Evolutionary conservation across 805 yeast genomes (phyloP), one percentile per base, ranked within the genome.

Genomic region (Citeromyces nyonsensis): DNA sequence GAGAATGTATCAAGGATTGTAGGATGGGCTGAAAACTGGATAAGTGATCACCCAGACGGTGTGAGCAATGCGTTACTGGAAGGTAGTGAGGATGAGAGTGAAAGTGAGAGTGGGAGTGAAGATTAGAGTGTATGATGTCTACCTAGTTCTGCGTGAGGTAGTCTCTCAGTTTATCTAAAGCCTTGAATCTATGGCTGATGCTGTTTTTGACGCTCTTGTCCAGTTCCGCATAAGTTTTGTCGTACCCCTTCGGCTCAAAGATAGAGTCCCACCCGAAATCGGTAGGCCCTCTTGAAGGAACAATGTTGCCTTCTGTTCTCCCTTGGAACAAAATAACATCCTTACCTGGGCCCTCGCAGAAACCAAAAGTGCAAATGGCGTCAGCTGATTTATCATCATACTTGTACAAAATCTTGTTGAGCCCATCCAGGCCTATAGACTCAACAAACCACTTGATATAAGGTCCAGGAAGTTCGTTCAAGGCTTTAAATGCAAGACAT

Each of bases 191-290:
- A 48, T 93, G 98, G 41, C 94, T 78, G 39, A 91, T 80, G 13
- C 63, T 50, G 55, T 91, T 86, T 61, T 93, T 91, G 22, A 65
- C 60, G 2, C 52, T 47, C 48, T 80, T 81, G 33, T 68, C 74
- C 86, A 91, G 72, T 53, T 91, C 96, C 8, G 96, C 97, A 48
- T 84, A 86, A 0, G 91, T 80, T 47, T 75, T 59, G 13, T 65
- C 56, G 44, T 53, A 73, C 3, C 94, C 95, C 18, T 60, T 57
- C 2, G 98, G 98, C 56, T 77, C 66, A 52, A 91, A 91, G 32
- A 82, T 59, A 6, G 95, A 74, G 56, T 91, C 96, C 94, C 95
- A 91, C 2, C 99, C 99, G 51, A 91, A 91, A 37, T 68, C 65
- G 10, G 73, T 67, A 5, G 82, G 82, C 2, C 96, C 96, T 37